Base-by-base conservation (phyloP, 345 rosid species). In the Pelargonium nanum region DNA sequence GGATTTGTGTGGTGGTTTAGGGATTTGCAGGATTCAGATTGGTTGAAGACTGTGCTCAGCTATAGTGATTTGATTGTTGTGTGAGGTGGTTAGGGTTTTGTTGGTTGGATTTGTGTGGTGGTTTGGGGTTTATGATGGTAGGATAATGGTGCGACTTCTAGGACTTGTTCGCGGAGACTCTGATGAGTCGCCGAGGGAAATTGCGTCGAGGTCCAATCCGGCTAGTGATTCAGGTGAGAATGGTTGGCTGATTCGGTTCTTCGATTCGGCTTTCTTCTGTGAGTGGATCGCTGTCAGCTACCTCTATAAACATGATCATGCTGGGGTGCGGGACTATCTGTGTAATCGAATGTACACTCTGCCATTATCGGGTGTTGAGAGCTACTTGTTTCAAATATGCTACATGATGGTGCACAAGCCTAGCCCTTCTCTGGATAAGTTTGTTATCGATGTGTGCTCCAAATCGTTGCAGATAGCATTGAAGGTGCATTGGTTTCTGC, bases 241-340 rank as follows among this genome's bases (percentile, higher is more conserved):
- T 22, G 99, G 99, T 19, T 90, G 99, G 99, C 96, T 94, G 64
- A 94, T 94, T 68, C 71, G 99, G 77, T 94, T 94, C 80, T 94
- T 90, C 63, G 95, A 94, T 76, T 94, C 99, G 4, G 74, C 99
- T 10, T 94, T 94, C 71, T 94, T 94, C 80, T 94, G 99, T 19
- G 99, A 94, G 84, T 94, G 99, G 99, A 94, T 94, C 70, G 99
- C 99, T 4, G 97, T 94, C 26, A 90, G 99, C 80, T 94, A 94
- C 72, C 88, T 94, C 7, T 94, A 94, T 77, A 94, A 94, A 85
- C 99, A 94, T 58, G 92, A 89, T 20, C 96, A 94, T 45, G 67
- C 88, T 0, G 99, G 97, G 56, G 97, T 94, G 9, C 85, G 99
- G 26, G 99, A 94, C 61, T 94, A 94, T 76, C 78, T 94, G 26